Base-by-base conservation (phyloP, 2,329 filamentous ascomycete genomes). In the Rutstroemia sp. region DNA sequence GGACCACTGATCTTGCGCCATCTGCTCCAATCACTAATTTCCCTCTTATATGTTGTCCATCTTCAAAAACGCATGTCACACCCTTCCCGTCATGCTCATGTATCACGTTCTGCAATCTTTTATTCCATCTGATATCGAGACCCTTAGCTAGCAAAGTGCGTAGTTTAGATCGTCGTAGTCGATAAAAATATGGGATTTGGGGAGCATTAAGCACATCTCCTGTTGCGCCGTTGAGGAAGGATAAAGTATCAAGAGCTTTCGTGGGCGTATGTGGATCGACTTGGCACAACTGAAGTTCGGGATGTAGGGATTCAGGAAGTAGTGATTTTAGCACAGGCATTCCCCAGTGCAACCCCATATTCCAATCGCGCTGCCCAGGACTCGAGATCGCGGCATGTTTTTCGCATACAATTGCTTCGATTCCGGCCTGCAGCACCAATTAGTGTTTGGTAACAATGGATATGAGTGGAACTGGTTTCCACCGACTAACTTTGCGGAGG, bases 41-140 rank as follows among this genome's bases (percentile, higher is more conserved):
- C 3, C 70, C 70, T 7, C 54, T 65, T 39, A 62, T 60, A 10
- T 58, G 27, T 30, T 67, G 59, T 5, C 68, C 68, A 57, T 73
- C 69, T 30, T 63, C 65, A 51, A 72, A 73, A 12, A 63, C 48
- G 8, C 67, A 70, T 19, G 65, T 69, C 5, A 67, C 67, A 23
- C 45, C 63, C 9, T 45, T 41, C 7, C 58, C 62, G 27, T 68
- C 66, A 25, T 71, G 63, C 6, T 30, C 25, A 50, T 63, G 58
- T 27, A 68, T 62, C 49, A 76, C 62, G 46, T 67, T 53, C 4
- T 64, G 62, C 27, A 77, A 66, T 46, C 59, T 63, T 62, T 76
- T 77, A 54, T 69, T 67, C 61, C 70, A 74, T 48, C 65, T 54
- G 4, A 76, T 67, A 53, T 73, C 64, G 2, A 74, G 49, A 2